These are phyloP conservation scores for Micractinium sp. DNA, from an alignment of 139 green algal species.

Conservation along the genomic window DNA sequence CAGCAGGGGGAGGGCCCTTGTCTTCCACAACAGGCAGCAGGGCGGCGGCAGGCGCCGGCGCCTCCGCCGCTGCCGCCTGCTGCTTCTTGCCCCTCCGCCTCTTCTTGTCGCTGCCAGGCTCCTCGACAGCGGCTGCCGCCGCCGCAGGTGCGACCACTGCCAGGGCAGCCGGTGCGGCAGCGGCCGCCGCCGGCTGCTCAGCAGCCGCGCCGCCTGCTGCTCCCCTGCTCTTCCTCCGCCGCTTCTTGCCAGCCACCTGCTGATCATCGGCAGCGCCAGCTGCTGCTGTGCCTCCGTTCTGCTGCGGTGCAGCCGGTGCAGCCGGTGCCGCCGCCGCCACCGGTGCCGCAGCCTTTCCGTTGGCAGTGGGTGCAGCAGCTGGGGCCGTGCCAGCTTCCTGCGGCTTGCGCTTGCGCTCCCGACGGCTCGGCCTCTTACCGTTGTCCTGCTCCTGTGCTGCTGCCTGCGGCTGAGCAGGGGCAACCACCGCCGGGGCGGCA, in stretches of 20 bases:
- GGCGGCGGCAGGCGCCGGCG: background rate
- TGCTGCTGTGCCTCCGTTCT: background rate
- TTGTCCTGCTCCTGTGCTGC: background rate
- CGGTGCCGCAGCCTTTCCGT: background rate
- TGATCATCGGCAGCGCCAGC: background rate
- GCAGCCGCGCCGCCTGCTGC: background rate
- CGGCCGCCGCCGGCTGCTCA: background rate
- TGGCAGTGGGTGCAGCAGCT: background rate
- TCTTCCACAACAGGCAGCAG: background rate
- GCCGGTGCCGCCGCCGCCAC: background rate
- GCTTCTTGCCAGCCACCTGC: background rate
- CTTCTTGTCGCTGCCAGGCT: background rate
- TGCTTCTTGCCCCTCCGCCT: conserved; percentile 4
- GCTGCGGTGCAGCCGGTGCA: background rate
- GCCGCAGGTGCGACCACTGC: background rate
- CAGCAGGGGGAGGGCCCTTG: background rate
- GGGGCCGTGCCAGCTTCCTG: background rate
- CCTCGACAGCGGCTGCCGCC: background rate
- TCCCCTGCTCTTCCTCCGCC: background rate
- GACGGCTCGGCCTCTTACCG: background rate
- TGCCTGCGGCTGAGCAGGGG: background rate
- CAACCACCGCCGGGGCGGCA: background rate
- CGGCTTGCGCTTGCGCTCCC: background rate
- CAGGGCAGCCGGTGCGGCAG: background rate
- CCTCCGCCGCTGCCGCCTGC: background rate